Conservation (phyloP, 495 filamentous ascomycete genomes). For the Aspergillus heteromorphus region DNA sequence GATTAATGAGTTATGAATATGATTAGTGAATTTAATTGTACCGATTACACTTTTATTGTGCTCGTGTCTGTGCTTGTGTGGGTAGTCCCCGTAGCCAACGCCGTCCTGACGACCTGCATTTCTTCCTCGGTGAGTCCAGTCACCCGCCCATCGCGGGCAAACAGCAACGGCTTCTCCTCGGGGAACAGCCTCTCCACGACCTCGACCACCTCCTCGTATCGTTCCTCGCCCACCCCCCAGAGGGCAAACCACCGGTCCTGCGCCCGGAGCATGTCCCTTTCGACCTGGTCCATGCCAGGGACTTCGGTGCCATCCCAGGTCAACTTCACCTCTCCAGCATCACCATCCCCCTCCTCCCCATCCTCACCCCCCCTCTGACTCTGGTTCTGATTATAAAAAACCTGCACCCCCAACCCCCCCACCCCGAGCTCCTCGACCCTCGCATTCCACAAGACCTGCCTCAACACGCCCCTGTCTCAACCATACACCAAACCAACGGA, state of each 20-base stretch:
- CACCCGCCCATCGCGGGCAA: neutral
- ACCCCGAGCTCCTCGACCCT: slow-evolving; percentile 59
- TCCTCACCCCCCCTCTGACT: slow-evolving; percentile 7
- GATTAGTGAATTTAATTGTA: neutral
- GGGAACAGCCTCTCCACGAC: slow-evolving; percentile 28
- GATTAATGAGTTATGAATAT: neutral
- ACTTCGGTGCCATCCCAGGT: slow-evolving; percentile 55
- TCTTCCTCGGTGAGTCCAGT: slow-evolving; percentile 22
- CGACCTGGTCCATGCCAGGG: slow-evolving; percentile 34
- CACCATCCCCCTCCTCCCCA: slow-evolving; percentile 11
- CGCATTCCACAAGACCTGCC: slow-evolving; percentile 41
- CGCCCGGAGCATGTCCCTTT: slow-evolving; percentile 17
- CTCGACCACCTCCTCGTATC: slow-evolving; percentile 28
- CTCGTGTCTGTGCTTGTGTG: no score
- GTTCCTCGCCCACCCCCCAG: slow-evolving; percentile 22
- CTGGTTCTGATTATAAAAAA: no score
- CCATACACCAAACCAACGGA: slow-evolving; percentile 59
- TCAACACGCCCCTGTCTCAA: slow-evolving; percentile 33
- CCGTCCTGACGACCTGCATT: slow-evolving; percentile 18
- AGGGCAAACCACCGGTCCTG: slow-evolving; percentile 30
- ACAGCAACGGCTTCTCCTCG: slow-evolving; percentile 14
- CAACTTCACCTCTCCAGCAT: slow-evolving; percentile 31
- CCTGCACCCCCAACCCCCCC: slow-evolving; percentile 56
- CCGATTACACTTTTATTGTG: neutral
- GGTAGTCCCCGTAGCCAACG: slow-evolving; percentile 3